Evolutionary conservation across 371 early-diverging fungal genomes (phyloP).

Genomic region (Lichtheimia ornata): DNA sequence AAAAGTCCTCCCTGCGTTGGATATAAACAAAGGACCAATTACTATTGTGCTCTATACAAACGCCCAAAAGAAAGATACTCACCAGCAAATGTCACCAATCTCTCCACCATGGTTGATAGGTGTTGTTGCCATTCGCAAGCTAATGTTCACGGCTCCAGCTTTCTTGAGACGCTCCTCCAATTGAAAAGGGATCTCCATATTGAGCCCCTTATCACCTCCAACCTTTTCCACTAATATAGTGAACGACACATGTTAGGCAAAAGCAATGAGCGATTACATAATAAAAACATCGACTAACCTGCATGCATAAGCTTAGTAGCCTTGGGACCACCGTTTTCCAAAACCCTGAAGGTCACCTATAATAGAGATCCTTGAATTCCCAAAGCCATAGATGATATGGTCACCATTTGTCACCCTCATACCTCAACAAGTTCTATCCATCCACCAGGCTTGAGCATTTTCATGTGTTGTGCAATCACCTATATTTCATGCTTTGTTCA

Average conservation of each 20-base stretch:
- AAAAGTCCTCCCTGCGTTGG: slow-evolving; percentile 26
- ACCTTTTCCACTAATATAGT: too few species aligned
- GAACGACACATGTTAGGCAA: background rate
- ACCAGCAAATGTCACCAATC: slow-evolving; percentile 10
- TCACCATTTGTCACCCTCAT: background rate
- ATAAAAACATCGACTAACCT: background rate
- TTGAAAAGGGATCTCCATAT: too few species aligned
- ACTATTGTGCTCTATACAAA: background rate
- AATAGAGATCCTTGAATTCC: background rate
- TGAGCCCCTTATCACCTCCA: too few species aligned
- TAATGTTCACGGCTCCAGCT: slow-evolving; percentile 7
- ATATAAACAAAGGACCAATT: background rate
- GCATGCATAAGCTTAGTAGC: slow-evolving; percentile 3
- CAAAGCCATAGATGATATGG: background rate
- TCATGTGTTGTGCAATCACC: slow-evolving; percentile 14
- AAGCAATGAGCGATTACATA: background rate
- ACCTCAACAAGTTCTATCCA: slow-evolving; percentile 23
- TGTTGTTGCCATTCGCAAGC: slow-evolving; percentile 5
- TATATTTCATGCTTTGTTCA: background rate
- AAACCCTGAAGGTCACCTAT: slow-evolving; percentile 1
- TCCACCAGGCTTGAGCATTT: slow-evolving; percentile 24
- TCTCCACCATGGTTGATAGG: slow-evolving; percentile 21
- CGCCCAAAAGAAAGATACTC: background rate
- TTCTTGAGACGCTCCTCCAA: slow-evolving; percentile 1
- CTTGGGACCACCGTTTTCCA: slow-evolving; percentile 13